phyloP scores from a whole-genome alignment of 2,329 filamentous ascomycete species.

The Kalmusia sp. region DNA sequence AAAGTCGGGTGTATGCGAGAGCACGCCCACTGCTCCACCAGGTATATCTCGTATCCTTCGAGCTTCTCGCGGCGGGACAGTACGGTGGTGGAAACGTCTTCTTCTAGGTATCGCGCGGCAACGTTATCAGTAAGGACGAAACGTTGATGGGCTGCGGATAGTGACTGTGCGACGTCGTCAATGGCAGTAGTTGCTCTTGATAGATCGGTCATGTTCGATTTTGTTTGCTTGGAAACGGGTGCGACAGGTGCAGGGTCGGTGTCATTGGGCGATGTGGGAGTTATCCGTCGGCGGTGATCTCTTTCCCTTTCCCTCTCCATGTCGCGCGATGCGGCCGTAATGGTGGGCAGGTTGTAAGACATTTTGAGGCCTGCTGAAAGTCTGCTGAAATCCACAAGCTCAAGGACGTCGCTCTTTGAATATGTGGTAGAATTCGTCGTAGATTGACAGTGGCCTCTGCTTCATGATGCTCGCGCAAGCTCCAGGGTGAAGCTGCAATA shows the following conservation, averaged over 20 bases:
- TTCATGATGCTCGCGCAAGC: conserved; percentile 21
- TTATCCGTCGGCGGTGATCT: conserved; percentile 37
- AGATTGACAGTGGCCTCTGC: conserved; percentile 2
- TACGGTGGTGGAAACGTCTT: conserved; percentile 78
- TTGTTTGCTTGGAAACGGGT: conserved; percentile 10
- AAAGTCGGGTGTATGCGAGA: conserved; percentile 89
- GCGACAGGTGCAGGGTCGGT: conserved; percentile 12
- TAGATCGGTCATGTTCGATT: conserved; percentile 17
- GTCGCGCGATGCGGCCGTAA: conserved; percentile 18
- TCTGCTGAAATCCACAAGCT: neutral
- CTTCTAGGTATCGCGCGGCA: conserved; percentile 77
- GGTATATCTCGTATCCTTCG: conserved; percentile 86
- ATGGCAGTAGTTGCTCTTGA: conserved; percentile 15
- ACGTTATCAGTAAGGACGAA: conserved; percentile 72
- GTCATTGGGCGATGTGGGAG: conserved; percentile 24
- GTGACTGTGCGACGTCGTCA: conserved; percentile 21
- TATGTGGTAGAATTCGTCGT: neutral
- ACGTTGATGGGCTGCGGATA: conserved; percentile 56
- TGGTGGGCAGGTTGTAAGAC: conserved; percentile 27
- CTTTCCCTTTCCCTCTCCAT: conserved; percentile 27
- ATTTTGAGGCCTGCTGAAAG: conserved; percentile 15
- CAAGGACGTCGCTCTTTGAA: neutral
- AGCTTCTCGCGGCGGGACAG: conserved; percentile 75
- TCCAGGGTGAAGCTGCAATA: conserved; percentile 20
- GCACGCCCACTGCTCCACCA: conserved; percentile 98